Evolutionary conservation across 2,329 filamentous ascomycete species (phyloP).

Genomic region (Colletotrichum trifolii): DNA sequence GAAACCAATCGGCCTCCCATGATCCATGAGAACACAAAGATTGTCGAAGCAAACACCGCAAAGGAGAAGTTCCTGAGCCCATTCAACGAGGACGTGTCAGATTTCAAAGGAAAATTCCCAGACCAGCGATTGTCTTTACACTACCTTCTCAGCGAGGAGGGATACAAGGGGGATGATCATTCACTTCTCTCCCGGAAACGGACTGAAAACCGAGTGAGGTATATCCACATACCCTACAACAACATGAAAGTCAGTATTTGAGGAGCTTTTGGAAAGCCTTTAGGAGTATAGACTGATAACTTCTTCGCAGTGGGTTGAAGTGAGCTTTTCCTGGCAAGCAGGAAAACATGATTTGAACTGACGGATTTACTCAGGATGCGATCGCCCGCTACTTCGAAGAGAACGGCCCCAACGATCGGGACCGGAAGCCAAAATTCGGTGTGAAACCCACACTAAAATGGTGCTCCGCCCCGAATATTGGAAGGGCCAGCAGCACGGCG

Average conservation of each 20-base stretch:
- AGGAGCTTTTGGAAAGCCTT: no score
- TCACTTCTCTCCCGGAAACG: neutral
- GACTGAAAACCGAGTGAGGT: constrained; percentile 17
- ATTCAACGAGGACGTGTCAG: neutral
- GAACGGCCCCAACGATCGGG: no score
- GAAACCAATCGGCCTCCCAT: no score
- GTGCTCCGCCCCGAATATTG: constrained; percentile 47
- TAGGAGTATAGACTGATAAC: no score
- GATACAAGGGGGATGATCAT: neutral
- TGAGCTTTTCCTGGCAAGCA: no score
- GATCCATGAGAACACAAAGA: no score
- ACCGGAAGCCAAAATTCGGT: no score
- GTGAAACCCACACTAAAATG: constrained; percentile 38
- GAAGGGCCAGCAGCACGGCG: constrained; percentile 48
- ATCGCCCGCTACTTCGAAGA: no score
- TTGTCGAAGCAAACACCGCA: neutral
- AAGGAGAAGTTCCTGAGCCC: neutral
- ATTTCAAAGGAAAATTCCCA: constrained; percentile 13
- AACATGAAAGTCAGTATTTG: constrained; percentile 42
- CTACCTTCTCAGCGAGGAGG: neutral
- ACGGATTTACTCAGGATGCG: no score
- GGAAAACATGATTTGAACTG: no score
- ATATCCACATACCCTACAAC: constrained; percentile 48
- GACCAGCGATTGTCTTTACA: neutral
- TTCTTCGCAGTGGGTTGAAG: no score